These are phyloP conservation scores for Amanita polypyramis DNA, from an alignment of 768 basidiomycete genomes.

Conservation along the genomic window DNA sequence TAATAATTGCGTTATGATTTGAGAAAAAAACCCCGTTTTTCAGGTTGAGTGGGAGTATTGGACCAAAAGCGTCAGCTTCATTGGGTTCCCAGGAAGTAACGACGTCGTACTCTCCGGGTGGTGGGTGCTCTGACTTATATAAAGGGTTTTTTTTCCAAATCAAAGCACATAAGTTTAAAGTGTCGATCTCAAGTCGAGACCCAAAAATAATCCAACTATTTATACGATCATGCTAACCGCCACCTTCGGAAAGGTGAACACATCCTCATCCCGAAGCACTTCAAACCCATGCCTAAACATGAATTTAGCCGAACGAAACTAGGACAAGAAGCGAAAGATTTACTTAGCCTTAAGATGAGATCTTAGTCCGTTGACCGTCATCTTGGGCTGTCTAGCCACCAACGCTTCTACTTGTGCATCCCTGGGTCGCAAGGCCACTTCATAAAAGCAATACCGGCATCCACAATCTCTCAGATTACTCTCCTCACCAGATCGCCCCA, in stretches of 20 bases:
- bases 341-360: conserved; percentile 6
- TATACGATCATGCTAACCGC: not conserved
- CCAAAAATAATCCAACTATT: too few relatives aligned
- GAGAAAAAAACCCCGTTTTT: too few relatives aligned
- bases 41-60: too few relatives aligned
- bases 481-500: not conserved
- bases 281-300: not conserved
- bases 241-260: not conserved
- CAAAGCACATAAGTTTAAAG: too few relatives aligned
- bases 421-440: not conserved
- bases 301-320: not conserved
- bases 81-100: too few relatives aligned
- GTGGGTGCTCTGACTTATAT: too few relatives aligned
- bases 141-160: too few relatives aligned
- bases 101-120: too few relatives aligned
- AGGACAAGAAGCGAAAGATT: not conserved
- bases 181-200: too few relatives aligned
- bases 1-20: too few relatives aligned
- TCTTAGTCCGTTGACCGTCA: conserved; percentile 2
- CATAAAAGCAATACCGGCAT: conserved; percentile 1
- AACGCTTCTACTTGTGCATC: not conserved
- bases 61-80: too few relatives aligned
- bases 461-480: not conserved
- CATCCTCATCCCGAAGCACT: conserved; percentile 1
- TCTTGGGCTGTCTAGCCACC: not conserved